A percentile compares a stretch with the other conserved stretches of the same genome.
These are phyloP conservation scores for Trichocladium uniseriatum DNA, from an alignment of 495 filamentous ascomycete genomes.

Conservation along the genomic window DNA sequence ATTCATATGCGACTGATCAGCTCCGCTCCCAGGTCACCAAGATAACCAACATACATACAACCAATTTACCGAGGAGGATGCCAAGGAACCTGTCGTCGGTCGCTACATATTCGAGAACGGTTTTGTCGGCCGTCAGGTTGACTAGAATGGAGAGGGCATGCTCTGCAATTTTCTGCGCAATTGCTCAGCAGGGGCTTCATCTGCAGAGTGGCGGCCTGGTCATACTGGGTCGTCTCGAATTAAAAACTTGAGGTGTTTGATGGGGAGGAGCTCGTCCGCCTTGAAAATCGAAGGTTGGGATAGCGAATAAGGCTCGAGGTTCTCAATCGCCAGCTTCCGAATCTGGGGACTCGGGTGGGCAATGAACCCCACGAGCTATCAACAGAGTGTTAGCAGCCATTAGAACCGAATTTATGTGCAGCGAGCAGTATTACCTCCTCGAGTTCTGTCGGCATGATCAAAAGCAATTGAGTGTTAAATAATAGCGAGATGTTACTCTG, in stretches of 20 bases:
- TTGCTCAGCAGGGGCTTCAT: neutral
- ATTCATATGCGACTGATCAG: slow-evolving; percentile 5
- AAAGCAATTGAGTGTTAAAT: neutral
- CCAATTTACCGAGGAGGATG: slow-evolving; percentile 57
- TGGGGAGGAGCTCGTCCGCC: slow-evolving; percentile 60
- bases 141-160: slow-evolving; percentile 89
- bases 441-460: slow-evolving; percentile 65
- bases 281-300: slow-evolving; percentile 78
- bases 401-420: neutral
- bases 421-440: slow-evolving; percentile 53
- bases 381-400: slow-evolving; percentile 11
- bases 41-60: slow-evolving; percentile 48
- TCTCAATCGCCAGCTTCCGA: slow-evolving; percentile 65
- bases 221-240: slow-evolving; percentile 70
- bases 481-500: neutral
- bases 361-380: slow-evolving; percentile 82
- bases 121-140: slow-evolving; percentile 73
- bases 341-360: slow-evolving; percentile 82
- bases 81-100: slow-evolving; percentile 77
- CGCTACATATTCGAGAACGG: slow-evolving; percentile 61
- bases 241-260: slow-evolving; percentile 84
- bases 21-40: neutral
- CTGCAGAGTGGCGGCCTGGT: slow-evolving; percentile 1
- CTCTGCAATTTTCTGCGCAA: slow-evolving; percentile 67
- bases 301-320: slow-evolving; percentile 74